phyloP scores from a whole-genome alignment of 371 early-diverging fungal species.

The Umbelopsis sp. region DNA sequence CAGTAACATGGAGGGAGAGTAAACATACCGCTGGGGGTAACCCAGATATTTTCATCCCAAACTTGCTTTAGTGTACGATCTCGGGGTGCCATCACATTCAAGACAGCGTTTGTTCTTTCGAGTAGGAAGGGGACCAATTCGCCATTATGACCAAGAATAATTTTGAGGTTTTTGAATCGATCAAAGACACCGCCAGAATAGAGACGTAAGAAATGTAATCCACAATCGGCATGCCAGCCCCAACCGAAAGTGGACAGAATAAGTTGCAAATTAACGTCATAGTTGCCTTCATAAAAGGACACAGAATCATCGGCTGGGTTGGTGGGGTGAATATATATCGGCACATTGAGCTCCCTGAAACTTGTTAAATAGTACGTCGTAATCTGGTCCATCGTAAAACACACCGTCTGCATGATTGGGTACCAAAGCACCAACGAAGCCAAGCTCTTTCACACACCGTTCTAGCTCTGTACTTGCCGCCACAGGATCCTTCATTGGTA shows the following conservation, averaged over 20 bases:
- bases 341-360: slow-evolving; percentile 22
- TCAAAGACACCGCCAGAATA: slow-evolving; percentile 23
- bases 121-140: slow-evolving; percentile 23
- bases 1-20: slow-evolving; percentile 2
- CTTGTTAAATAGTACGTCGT: slow-evolving; percentile 17
- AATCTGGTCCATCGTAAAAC: slow-evolving; percentile 22
- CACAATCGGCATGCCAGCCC: slow-evolving; percentile 15
- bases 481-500: slow-evolving; percentile 18
- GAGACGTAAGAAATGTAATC: slow-evolving; percentile 20
- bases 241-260: slow-evolving; percentile 1
- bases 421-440: slow-evolving; percentile 22
- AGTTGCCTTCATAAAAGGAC: background rate
- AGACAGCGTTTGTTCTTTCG: slow-evolving; percentile 20
- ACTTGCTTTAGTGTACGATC: slow-evolving; percentile 13
- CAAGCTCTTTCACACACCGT: background rate
- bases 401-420: slow-evolving; percentile 15
- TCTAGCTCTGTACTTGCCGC: too few relatives aligned
- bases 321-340: slow-evolving; percentile 23
- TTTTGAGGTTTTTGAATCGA: slow-evolving; percentile 23
- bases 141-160: slow-evolving; percentile 23
- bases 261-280: background rate
- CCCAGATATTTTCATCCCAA: slow-evolving; percentile 24
- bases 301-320: background rate
- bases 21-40: slow-evolving; percentile 23
- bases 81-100: slow-evolving; percentile 12